These are phyloP conservation scores for Magnaporthales sp. DNA, from an alignment of 2,329 filamentous ascomycete genomes.

Conservation along the genomic window DNA sequence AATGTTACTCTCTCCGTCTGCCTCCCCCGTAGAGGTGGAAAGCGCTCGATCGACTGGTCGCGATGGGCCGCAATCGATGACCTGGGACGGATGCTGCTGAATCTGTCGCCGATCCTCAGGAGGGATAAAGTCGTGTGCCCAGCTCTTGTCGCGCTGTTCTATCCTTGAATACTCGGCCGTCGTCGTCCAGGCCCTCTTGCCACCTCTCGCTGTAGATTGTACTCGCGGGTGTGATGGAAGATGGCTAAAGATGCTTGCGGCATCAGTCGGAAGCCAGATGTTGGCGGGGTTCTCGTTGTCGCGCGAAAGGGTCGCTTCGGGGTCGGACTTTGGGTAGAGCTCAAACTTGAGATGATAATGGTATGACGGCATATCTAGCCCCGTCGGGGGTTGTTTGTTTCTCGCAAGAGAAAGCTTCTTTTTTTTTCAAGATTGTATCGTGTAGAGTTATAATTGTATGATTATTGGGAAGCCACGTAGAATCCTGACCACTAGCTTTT, in stretches of 20 bases:
- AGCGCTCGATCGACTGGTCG: conserved; percentile 18
- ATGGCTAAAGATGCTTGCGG: conserved; percentile 44
- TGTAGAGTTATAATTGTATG: neutral
- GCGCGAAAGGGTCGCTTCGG: conserved; percentile 14
- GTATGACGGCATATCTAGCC: conserved; percentile 46
- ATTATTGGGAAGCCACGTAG: neutral
- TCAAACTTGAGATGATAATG: conserved; percentile 61
- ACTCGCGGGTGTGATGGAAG: conserved; percentile 39
- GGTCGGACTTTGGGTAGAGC: conserved; percentile 43
- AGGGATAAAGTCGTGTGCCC: conserved; percentile 6
- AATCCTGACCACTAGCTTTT: neutral
- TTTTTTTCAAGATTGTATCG: neutral
- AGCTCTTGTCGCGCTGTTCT: neutral
- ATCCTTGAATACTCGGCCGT: conserved; percentile 11
- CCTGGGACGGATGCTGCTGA: conserved; percentile 11
- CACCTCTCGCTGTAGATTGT: neutral
- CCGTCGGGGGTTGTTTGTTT: neutral
- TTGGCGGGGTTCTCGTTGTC: conserved; percentile 5
- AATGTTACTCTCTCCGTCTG: conserved; percentile 17
- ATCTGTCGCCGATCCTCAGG: conserved; percentile 1
- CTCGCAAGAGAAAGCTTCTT: neutral
- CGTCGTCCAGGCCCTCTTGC: neutral
- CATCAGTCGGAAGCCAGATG: conserved; percentile 42
- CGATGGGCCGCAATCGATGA: conserved; percentile 43
- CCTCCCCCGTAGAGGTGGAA: neutral